Conservation (phyloP, 2,329 filamentous ascomycete genomes). For the Drechslerella dactyloides region DNA sequence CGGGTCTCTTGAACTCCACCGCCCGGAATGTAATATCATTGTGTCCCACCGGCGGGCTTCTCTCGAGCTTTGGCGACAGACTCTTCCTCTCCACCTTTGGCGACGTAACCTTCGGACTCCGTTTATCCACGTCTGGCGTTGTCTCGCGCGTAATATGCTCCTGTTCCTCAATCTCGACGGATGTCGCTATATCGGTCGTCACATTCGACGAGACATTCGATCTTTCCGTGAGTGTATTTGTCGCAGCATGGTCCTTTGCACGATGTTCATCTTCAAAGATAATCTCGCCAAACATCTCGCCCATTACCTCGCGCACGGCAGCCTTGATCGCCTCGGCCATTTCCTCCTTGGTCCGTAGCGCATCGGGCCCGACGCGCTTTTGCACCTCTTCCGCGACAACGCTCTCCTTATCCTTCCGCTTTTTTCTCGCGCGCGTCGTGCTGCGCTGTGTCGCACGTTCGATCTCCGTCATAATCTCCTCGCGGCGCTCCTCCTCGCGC, state of each 20-base stretch:
- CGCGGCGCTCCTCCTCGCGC: slow-evolving; percentile 29
- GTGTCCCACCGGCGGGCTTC: slow-evolving; percentile 9
- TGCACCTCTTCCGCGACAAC: slow-evolving; percentile 40
- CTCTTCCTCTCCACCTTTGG: slow-evolving; percentile 12
- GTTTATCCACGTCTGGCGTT: slow-evolving; percentile 30
- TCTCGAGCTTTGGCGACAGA: slow-evolving; percentile 13
- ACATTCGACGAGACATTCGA: slow-evolving; percentile 33
- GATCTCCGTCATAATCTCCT: slow-evolving; percentile 50
- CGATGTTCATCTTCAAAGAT: slow-evolving; percentile 43
- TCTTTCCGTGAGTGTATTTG: not conserved
- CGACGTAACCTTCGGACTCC: slow-evolving; percentile 2
- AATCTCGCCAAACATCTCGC: slow-evolving; percentile 49
- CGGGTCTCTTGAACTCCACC: slow-evolving; percentile 32
- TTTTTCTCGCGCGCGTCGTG: slow-evolving; percentile 45
- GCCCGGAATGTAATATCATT: slow-evolving; percentile 43
- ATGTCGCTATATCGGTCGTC: slow-evolving; percentile 15
- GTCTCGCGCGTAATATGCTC: slow-evolving; percentile 38
- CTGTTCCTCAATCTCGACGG: slow-evolving; percentile 20
- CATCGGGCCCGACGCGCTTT: slow-evolving; percentile 43
- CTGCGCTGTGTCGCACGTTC: slow-evolving; percentile 43
- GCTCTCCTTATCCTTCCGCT: slow-evolving; percentile 36
- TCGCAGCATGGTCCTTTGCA: slow-evolving; percentile 12
- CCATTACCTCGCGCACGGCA: slow-evolving; percentile 46
- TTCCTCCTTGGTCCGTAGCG: slow-evolving; percentile 43
- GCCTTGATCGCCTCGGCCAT: slow-evolving; percentile 41